Evolutionary conservation across 1,284 basidiomycete species (phyloP).

Genomic region (Cutaneotrichosporon arboriforme): DNA sequence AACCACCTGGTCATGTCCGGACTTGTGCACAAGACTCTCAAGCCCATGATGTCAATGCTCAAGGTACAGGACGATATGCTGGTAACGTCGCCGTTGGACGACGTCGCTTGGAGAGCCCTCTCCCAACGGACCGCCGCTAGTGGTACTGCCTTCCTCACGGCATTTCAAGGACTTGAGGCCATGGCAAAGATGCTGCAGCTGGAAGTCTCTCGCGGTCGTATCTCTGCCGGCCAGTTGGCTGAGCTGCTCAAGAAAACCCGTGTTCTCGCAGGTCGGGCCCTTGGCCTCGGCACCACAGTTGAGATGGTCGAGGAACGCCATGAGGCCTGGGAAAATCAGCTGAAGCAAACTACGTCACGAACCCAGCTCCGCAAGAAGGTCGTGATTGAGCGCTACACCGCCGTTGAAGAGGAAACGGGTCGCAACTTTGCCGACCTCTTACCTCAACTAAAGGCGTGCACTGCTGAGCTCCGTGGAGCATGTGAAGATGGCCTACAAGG

Average conservation of each 20-base stretch:
- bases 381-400: not conserved
- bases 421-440: constrained; percentile 47
- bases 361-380: constrained; percentile 5
- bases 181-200: constrained; percentile 44
- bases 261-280: constrained; percentile 30
- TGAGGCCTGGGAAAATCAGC: constrained; percentile 6
- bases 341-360: constrained; percentile 15
- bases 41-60: constrained; percentile 34
- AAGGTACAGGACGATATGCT: constrained; percentile 43
- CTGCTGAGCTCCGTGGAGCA: constrained; percentile 50
- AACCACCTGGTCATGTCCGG: constrained; percentile 51
- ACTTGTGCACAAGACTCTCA: constrained; percentile 34
- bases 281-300: constrained; percentile 36
- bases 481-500: constrained; percentile 46
- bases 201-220: constrained; percentile 48
- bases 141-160: constrained; percentile 26
- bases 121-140: constrained; percentile 19
- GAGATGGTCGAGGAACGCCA: constrained; percentile 36
- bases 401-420: constrained; percentile 13
- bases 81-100: constrained; percentile 21
- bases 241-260: constrained; percentile 37
- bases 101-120: constrained; percentile 31
- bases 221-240: constrained; percentile 46
- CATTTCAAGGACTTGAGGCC: constrained; percentile 28
- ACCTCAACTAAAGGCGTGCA: constrained; percentile 52